These are phyloP conservation scores for Debaryomycetaceae sp. DNA, from an alignment of 1,139 yeast species.

Conservation along the genomic window DNA sequence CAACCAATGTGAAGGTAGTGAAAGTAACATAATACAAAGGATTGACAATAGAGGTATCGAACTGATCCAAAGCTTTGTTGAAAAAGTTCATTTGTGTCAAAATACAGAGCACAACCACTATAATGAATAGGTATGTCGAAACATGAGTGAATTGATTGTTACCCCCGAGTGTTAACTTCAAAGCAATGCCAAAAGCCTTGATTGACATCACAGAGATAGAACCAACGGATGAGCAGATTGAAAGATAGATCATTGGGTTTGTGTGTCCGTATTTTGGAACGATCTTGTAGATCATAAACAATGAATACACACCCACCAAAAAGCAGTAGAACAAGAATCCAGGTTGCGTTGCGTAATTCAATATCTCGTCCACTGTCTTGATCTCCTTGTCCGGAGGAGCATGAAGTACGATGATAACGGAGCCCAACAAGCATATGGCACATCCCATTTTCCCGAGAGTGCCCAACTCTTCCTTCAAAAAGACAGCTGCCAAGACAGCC, in stretches of 20 bases:
- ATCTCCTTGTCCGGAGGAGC: constrained; percentile 94
- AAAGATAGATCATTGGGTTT: constrained; percentile 86
- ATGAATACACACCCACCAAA: constrained; percentile 60
- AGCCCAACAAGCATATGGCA: constrained; percentile 84
- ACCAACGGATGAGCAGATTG: constrained; percentile 88
- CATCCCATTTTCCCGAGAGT: constrained; percentile 92
- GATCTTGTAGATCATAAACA: constrained; percentile 77
- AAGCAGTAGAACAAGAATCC: constrained; percentile 69
- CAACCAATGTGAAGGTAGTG: constrained; percentile 82
- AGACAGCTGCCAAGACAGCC: constrained; percentile 83
- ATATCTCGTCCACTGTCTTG: constrained; percentile 82
- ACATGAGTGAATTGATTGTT: constrained; percentile 84
- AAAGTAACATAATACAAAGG: constrained; percentile 89
- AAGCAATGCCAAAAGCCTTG: constrained; percentile 90
- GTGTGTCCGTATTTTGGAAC: constrained; percentile 79
- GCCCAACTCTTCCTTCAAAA: constrained; percentile 83
- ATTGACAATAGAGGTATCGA: constrained; percentile 88
- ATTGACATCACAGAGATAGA: constrained; percentile 89
- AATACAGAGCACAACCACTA: constrained; percentile 78
- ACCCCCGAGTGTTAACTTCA: constrained; percentile 82
- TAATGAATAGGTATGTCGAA: constrained; percentile 76
- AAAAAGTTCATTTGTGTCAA: constrained; percentile 91
- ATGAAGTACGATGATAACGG: constrained; percentile 84
- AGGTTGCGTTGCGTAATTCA: constrained; percentile 76
- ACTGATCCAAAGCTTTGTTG: constrained; percentile 90